Evolutionary conservation across 345 rosid species (phyloP), one percentile per base, ranked within the genome.

Genomic region (Euphorbia peplus): DNA sequence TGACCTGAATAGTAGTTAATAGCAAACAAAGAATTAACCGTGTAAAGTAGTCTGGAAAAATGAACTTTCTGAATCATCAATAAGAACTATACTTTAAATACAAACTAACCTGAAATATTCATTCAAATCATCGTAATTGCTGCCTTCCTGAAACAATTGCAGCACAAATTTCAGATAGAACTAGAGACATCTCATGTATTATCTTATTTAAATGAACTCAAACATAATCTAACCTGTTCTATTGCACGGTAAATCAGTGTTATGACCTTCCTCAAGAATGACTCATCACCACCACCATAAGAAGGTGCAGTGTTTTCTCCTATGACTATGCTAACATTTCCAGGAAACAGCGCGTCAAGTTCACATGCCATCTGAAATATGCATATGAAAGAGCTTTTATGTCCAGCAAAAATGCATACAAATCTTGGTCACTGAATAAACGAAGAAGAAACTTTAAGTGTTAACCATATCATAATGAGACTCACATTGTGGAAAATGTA

Each of bases 261-360:
- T 76, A 95, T 78, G 75, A 95, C 97, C 82, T 90, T 95, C 72
- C 92, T 82, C 75, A 95, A 79, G 79, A 90, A 90, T 46, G 98
- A 93, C 84, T 95, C 98, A 30, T 91, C 98, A 78, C 90, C 98
- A 50, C 98, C 98, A 61, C 97, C 99, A 69, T 91, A 95, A 63
- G 99, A 95, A 81, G 98, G 99, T 73, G 88, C 88, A 56, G 91
- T 95, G 79, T 91, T 95, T 84, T 95, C 99, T 76, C 99, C 95
- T 21, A 96, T 95, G 66, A 95, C 97, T 57, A 95, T 95, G 79
- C 99, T 90, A 71, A 95, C 96, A 81, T 95, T 95, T 78, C 99
- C 98, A 62, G 96, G 95, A 87, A 95, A 74, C 73, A 95, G 87
- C 70, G 96, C 96, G 72, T 91, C 96, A 75, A 95, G 97, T 80